These are phyloP conservation scores for Cercospora citrullina DNA, from an alignment of 2,329 filamentous ascomycete species.

Conservation along the genomic window DNA sequence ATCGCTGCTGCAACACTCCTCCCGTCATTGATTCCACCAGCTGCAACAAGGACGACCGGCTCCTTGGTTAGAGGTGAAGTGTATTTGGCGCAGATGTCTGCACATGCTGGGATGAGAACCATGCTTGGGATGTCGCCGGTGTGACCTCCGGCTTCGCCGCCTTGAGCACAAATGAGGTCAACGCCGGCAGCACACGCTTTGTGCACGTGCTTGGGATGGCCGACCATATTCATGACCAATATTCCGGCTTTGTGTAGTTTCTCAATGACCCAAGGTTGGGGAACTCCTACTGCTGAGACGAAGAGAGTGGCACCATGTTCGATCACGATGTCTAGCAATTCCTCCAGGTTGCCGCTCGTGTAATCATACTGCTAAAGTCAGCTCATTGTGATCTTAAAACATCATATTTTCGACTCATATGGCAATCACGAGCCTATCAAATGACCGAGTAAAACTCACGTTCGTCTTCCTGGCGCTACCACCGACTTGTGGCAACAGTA, in stretches of 20 bases:
- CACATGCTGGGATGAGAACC: constrained; percentile 86
- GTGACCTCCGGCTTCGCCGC: constrained; percentile 84
- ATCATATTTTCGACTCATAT: not conserved
- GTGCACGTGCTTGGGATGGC: constrained; percentile 95
- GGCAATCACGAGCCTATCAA: not conserved
- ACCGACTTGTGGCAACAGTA: constrained; percentile 88
- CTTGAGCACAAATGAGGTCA: constrained; percentile 96
- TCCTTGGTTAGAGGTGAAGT: constrained; percentile 82
- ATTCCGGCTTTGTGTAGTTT: constrained; percentile 82
- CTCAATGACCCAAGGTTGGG: constrained; percentile 82
- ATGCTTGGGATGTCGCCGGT: constrained; percentile 81
- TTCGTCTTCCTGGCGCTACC: constrained; percentile 84
- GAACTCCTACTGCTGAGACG: constrained; percentile 91
- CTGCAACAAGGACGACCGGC: constrained; percentile 85
- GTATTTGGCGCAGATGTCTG: constrained; percentile 73
- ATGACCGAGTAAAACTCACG: not conserved
- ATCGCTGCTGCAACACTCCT: constrained; percentile 83
- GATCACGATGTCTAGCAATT: constrained; percentile 87
- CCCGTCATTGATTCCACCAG: constrained; percentile 89
- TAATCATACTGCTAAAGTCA: constrained; percentile 69
- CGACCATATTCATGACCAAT: constrained; percentile 99
- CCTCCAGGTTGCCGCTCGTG: constrained; percentile 93
- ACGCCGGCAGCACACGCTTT: constrained; percentile 88
- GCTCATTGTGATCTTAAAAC: not conserved
- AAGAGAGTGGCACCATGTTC: constrained; percentile 85